Evolutionary conservation across 257 asterid genomes (phyloP).

Genomic region (Cruciata laevipes): DNA sequence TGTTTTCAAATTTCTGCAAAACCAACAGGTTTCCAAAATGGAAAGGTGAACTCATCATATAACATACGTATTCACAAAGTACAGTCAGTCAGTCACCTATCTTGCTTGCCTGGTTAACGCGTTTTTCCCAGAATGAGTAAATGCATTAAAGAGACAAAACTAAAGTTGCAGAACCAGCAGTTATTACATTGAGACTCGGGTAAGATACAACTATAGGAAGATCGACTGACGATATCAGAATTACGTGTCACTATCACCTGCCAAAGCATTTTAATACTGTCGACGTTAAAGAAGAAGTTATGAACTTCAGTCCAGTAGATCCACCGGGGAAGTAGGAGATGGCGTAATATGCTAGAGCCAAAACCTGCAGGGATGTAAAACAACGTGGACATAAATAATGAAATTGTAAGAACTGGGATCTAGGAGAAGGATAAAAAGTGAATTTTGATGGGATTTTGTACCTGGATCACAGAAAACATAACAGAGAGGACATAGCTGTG

Average conservation of each 20-base stretch:
- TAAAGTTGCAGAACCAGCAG: neutral
- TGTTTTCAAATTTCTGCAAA: neutral
- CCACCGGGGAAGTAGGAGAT: constrained; percentile 97
- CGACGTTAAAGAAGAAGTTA: constrained; percentile 69
- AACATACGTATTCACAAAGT: neutral
- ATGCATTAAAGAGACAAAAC: neutral
- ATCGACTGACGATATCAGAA: neutral
- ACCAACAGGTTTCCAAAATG: neutral
- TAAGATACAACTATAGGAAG: neutral
- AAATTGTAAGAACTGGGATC: neutral
- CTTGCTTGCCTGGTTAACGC: neutral
- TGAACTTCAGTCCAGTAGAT: constrained; percentile 78
- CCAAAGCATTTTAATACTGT: constrained; percentile 67
- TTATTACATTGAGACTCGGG: neutral
- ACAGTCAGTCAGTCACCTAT: neutral
- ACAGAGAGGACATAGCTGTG: constrained; percentile 92
- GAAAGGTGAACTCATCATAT: neutral
- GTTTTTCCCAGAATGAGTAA: neutral
- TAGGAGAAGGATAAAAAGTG: neutral
- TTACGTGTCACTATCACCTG: constrained; percentile 35
- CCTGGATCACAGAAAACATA: constrained; percentile 80
- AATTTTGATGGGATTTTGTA: constrained; percentile 19
- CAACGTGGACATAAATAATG: neutral
- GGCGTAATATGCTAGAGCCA: constrained; percentile 79
- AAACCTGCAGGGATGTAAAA: constrained; percentile 40